Conservation (phyloP, 1,284 basidiomycete genomes). For the Mycosarcoma mackinlayi region DNA sequence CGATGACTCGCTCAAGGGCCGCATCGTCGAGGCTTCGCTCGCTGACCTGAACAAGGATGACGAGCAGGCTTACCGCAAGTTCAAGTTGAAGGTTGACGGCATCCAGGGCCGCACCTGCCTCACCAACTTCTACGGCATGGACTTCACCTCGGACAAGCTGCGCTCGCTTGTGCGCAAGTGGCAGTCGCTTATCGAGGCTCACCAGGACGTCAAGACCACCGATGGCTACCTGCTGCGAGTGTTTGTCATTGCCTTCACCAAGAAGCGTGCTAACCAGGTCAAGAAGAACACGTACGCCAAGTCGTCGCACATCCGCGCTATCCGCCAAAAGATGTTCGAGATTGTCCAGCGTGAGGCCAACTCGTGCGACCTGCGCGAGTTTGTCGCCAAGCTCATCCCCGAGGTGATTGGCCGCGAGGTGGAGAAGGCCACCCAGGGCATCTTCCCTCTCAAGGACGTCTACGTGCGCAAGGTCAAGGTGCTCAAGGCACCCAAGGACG, state of each 20-base stretch:
- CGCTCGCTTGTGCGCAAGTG: slow-evolving; percentile 99
- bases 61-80: slow-evolving; percentile 99
- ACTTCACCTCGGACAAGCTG: slow-evolving; percentile 99
- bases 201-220: slow-evolving; percentile 98
- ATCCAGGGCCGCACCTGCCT: slow-evolving; percentile 99
- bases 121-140: slow-evolving; percentile 99
- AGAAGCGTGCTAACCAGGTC: slow-evolving; percentile 94
- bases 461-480: slow-evolving; percentile 93
- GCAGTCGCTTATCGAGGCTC: slow-evolving; percentile 98
- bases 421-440: slow-evolving; percentile 94
- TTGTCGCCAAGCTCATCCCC: slow-evolving; percentile 94
- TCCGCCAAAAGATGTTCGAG: slow-evolving; percentile 99
- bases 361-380: slow-evolving; percentile 95
- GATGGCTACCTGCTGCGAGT: slow-evolving; percentile 99
- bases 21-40: slow-evolving; percentile 94
- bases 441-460: slow-evolving; percentile 91
- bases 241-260: slow-evolving; percentile 99
- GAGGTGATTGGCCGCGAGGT: slow-evolving; percentile 99
- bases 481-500: slow-evolving; percentile 96
- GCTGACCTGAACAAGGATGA: slow-evolving; percentile 99
- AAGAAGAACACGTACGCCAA: slow-evolving; percentile 99
- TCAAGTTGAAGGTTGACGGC: slow-evolving; percentile 97
- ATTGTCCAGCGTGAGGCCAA: slow-evolving; percentile 97
- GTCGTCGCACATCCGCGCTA: slow-evolving; percentile 93
- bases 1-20: slow-evolving; percentile 97